These are phyloP conservation scores for Hymenoscyphus albidus DNA, from an alignment of 2,329 filamentous ascomycete species.

Conservation along the genomic window DNA sequence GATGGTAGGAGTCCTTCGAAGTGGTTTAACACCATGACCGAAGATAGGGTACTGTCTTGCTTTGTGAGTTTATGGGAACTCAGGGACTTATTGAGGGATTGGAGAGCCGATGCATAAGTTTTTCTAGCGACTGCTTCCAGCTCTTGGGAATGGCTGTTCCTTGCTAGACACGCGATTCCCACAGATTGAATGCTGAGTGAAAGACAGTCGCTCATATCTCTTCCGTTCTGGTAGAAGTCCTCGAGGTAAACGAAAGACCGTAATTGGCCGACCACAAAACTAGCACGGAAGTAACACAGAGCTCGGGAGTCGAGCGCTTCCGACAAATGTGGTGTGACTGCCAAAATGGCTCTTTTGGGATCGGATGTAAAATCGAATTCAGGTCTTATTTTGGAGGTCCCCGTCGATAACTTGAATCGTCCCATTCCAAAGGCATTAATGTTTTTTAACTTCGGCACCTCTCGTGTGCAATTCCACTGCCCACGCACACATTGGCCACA, in stretches of 20 bases:
- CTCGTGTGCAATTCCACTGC: not conserved
- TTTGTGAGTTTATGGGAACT: constrained; percentile 43
- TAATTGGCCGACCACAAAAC: constrained; percentile 7
- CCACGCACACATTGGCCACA: not conserved
- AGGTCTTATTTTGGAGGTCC: not conserved
- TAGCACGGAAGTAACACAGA: constrained; percentile 9
- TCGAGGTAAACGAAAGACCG: constrained; percentile 11
- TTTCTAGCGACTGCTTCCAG: constrained; percentile 45
- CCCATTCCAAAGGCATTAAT: not conserved
- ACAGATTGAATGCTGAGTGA: constrained; percentile 37
- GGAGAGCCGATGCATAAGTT: constrained; percentile 47
- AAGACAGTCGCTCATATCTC: constrained; percentile 3
- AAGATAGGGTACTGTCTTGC: constrained; percentile 50
- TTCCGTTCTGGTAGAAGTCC: not conserved
- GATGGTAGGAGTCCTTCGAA: constrained; percentile 48
- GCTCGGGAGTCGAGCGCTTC: constrained; percentile 1
- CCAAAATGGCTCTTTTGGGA: not conserved
- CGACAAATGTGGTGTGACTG: not conserved
- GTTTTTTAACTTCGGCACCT: not conserved
- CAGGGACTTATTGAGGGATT: constrained; percentile 45
- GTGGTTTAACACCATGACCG: constrained; percentile 48
- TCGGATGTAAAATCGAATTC: not conserved
- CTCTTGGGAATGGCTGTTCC: constrained; percentile 31
- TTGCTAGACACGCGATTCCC: constrained; percentile 48
- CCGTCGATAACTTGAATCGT: not conserved